Percentiles rank a stretch among this genome's conserved stretches.
These are phyloP conservation scores for Scutellaria minor DNA, from an alignment of 257 asterid genomes.

Conservation along the genomic window DNA sequence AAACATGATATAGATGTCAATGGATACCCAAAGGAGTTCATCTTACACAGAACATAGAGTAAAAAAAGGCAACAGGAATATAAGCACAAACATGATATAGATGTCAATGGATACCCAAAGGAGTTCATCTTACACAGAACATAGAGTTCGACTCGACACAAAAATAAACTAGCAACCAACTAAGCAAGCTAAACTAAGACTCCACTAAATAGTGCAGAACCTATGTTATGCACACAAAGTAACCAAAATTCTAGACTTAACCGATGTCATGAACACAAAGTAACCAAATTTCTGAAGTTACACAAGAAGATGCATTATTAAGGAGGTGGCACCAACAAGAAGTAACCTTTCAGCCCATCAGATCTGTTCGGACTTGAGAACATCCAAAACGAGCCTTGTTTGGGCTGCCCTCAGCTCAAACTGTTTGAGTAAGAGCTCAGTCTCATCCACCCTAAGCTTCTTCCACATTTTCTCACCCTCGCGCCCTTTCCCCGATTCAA, in stretches of 20 bases:
- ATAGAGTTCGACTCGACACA: background rate
- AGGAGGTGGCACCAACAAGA: background rate
- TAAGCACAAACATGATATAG: conserved; percentile 1
- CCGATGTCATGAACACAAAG: background rate
- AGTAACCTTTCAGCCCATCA: conserved; percentile 25
- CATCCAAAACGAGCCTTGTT: conserved; percentile 43
- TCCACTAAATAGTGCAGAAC: conserved; percentile 2
- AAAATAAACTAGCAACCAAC: background rate
- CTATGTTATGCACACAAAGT: background rate
- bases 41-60: conserved; percentile 20
- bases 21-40: conserved; percentile 12
- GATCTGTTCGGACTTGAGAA: conserved; percentile 24
- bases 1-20: background rate
- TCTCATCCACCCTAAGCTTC: conserved; percentile 40
- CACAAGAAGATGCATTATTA: background rate
- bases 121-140: conserved; percentile 25
- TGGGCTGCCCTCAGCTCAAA: conserved; percentile 44
- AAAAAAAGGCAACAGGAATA: conserved; percentile 19
- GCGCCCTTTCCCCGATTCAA: conserved; percentile 37
- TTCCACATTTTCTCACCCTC: conserved; percentile 51
- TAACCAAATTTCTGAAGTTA: conserved; percentile 5
- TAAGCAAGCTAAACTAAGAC: conserved; percentile 30
- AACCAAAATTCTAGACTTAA: background rate
- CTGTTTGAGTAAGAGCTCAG: conserved; percentile 36
- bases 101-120: background rate